These are phyloP conservation scores for Aspergillus uvarum DNA, from an alignment of 2,329 filamentous ascomycete species.

Conservation along the genomic window DNA sequence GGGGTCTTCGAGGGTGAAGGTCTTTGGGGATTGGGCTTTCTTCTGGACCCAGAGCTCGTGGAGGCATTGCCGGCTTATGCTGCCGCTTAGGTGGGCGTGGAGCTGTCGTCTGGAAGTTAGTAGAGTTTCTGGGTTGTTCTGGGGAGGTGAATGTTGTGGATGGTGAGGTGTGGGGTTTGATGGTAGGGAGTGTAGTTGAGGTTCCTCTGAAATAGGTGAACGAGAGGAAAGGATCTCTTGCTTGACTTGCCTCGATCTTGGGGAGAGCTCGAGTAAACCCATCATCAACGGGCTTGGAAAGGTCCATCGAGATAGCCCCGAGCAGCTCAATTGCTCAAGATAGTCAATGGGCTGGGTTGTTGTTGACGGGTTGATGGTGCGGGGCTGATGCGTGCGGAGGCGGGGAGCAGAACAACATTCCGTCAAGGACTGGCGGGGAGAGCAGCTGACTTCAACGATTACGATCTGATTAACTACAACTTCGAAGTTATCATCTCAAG, in stretches of 20 bases:
- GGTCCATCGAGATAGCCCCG: conserved; percentile 20
- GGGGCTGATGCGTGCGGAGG: background rate
- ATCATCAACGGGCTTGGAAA: conserved; percentile 27
- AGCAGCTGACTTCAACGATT: background rate
- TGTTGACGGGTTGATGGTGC: background rate
- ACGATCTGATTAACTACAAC: background rate
- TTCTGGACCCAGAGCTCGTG: conserved; percentile 71
- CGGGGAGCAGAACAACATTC: background rate
- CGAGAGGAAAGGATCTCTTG: background rate
- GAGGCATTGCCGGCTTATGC: conserved; percentile 69
- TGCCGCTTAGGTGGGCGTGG: conserved; percentile 78
- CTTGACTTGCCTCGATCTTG: conserved; percentile 36
- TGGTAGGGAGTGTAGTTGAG: background rate
- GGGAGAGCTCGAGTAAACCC: conserved; percentile 35
- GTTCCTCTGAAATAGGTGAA: no score
- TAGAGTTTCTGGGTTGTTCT: background rate
- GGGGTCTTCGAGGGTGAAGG: conserved; percentile 65
- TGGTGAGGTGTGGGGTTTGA: background rate
- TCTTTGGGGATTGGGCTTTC: conserved; percentile 47
- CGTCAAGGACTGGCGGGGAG: background rate
- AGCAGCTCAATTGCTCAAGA: no score
- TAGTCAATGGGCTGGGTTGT: background rate
- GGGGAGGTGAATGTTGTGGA: background rate
- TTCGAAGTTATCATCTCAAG: background rate
- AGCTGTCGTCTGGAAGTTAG: conserved; percentile 50